Evolutionary conservation across 1,284 basidiomycete species (phyloP).

Genomic region (Sporisorium graminicola): DNA sequence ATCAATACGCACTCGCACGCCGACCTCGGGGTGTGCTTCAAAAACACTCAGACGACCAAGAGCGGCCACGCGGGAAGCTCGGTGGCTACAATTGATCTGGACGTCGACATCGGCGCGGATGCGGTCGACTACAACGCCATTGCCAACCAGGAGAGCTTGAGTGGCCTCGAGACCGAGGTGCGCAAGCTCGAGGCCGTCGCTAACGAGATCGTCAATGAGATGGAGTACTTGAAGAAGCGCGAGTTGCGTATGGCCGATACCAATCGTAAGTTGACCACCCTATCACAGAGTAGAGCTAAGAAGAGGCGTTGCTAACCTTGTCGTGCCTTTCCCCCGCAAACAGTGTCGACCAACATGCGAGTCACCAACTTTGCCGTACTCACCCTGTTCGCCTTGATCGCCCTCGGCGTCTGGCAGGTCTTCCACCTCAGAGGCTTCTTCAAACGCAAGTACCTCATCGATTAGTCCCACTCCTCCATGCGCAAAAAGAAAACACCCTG

Average conservation of each 20-base stretch:
- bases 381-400: slow-evolving; percentile 82
- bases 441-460: slow-evolving; percentile 96
- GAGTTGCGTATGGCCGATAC: slow-evolving; percentile 92
- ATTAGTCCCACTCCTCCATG: slow-evolving; percentile 72
- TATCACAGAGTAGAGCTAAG: neutral
- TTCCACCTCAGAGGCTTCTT: slow-evolving; percentile 93
- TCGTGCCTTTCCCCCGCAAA: neutral
- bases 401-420: slow-evolving; percentile 93
- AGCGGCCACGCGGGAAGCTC: neutral
- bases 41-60: slow-evolving; percentile 72
- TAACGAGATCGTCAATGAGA: slow-evolving; percentile 93
- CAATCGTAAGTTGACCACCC: slow-evolving; percentile 78
- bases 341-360: slow-evolving; percentile 90
- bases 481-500: neutral
- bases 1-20: slow-evolving; percentile 93
- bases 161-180: slow-evolving; percentile 97
- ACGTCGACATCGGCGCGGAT: slow-evolving; percentile 97
- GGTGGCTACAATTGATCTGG: slow-evolving; percentile 78
- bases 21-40: slow-evolving; percentile 94
- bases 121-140: slow-evolving; percentile 99
- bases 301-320: neutral
- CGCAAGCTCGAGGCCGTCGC: slow-evolving; percentile 93
- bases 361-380: slow-evolving; percentile 95
- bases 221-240: slow-evolving; percentile 89
- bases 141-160: slow-evolving; percentile 96